Evolutionary conservation across 768 basidiomycete genomes (phyloP), one percentile per base, ranked within the genome.

Genomic region (Boletus subparvulus): DNA sequence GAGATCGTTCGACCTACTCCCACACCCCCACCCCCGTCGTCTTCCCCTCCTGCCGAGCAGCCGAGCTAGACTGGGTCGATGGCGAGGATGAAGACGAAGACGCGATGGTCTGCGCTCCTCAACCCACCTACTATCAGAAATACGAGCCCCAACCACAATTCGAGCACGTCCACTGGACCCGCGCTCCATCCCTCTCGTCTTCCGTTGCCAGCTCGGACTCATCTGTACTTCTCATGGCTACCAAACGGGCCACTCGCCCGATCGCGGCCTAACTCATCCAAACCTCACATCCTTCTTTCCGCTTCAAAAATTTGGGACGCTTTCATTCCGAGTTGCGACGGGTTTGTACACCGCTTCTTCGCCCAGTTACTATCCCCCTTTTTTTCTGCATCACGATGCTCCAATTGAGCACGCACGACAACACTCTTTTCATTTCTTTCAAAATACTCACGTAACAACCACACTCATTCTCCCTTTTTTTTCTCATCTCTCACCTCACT

Each of bases 1-100:
- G 48, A 28, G 55, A 65, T 28, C 61, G 50, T 13, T 54, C 63
- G 2, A 60, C 67, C 4, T 58, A 63, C 42, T 65, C 68, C 0
- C 70, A 71, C 54, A 71, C 70, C 0, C 70, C 70, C 2, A 72
- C 70, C 0, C 70, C 70, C 3, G 72, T 72, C 33, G 42, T 73
- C 4, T 72, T 72, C 35, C 70, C 70, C 36, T 72, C 70, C 17
- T 72, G 72, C 39, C 68, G 70, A 6, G 64, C 70, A 1, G 62
- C 35, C 1, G 69, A 70, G 11, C 42, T 69, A n/a, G 58, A 61
- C 19, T 72, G 66, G 72, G 72, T 59, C 24, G 64, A 67, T 40
- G 66, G 58, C 36, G 62, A 60, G 1, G 67, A 72, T 0, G 59
- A 65, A 2, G 58, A 41, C 11, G 32, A 62, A 1, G 69, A 73